Conservation (phyloP, 1,284 basidiomycete genomes). For the Puccinia coronata region DNA sequence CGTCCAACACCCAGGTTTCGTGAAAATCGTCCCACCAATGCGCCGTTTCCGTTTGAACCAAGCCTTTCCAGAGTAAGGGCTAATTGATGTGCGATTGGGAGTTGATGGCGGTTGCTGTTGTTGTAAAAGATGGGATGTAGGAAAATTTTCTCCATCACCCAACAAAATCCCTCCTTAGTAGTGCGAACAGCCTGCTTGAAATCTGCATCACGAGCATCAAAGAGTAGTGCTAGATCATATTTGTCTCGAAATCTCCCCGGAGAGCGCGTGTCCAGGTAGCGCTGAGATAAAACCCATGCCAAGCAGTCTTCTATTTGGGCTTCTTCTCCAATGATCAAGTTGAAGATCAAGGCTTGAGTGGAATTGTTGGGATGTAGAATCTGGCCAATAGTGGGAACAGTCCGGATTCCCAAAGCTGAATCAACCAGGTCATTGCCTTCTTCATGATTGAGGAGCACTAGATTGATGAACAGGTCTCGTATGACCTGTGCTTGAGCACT, state of each 20-base stretch:
- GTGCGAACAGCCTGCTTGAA: constrained; percentile 16
- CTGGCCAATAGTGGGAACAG: too few relatives aligned
- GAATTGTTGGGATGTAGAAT: too few relatives aligned
- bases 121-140: constrained; percentile 2
- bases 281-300: too few relatives aligned
- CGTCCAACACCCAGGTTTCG: background rate
- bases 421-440: too few relatives aligned
- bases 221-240: background rate
- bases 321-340: too few relatives aligned
- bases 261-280: too few relatives aligned
- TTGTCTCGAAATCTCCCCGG: background rate
- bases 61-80: constrained; percentile 2
- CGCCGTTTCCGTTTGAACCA: constrained; percentile 37
- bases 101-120: background rate
- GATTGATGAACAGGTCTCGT: too few relatives aligned
- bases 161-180: background rate
- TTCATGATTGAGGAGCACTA: too few relatives aligned
- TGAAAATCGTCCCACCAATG: constrained; percentile 6
- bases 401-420: too few relatives aligned
- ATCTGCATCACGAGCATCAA: background rate
- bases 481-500: too few relatives aligned
- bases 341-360: too few relatives aligned
- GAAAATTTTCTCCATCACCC: background rate
- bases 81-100: background rate
- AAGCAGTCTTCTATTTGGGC: too few relatives aligned